A percentile compares a stretch with the other conserved stretches of the same genome.
Conservation (phyloP, 805 yeast genomes). For the Teunomyces gatunensis region DNA sequence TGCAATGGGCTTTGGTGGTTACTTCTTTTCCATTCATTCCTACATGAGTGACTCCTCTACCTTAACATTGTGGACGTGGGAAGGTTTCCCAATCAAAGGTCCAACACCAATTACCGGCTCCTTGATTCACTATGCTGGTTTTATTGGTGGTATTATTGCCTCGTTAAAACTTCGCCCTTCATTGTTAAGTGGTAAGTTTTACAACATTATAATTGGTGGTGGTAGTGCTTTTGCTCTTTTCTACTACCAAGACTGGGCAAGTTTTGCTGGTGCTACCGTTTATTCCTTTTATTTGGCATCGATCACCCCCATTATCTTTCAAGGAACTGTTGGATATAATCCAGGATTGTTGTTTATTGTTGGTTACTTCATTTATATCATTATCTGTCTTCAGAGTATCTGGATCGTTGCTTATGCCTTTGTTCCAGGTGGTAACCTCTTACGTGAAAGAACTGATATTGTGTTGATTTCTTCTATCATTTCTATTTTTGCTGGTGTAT, state of each 20-base stretch:
- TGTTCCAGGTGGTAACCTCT: conserved; percentile 87
- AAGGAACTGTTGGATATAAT: conserved; percentile 51
- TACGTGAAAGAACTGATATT: conserved; percentile 86
- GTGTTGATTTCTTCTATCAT: conserved; percentile 58
- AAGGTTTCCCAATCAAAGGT: conserved; percentile 83
- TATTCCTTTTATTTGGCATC: conserved; percentile 61
- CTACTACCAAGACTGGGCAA: conserved; percentile 61
- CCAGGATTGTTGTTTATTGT: conserved; percentile 54
- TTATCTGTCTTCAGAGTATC: conserved; percentile 75
- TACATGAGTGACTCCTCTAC: conserved; percentile 82
- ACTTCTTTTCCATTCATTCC: conserved; percentile 69
- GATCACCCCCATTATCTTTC: conserved; percentile 58
- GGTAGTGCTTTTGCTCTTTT: conserved; percentile 53
- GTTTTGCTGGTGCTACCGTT: conserved; percentile 69
- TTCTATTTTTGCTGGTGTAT: conserved; percentile 53
- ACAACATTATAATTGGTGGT: conserved; percentile 41
- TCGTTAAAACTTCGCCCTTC: conserved; percentile 23
- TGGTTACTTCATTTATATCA: conserved; percentile 47
- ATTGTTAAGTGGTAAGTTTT: conserved; percentile 22
- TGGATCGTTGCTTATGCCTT: conserved; percentile 99
- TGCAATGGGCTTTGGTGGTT: conserved; percentile 72
- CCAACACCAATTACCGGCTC: conserved; percentile 90
- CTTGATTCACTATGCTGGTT: conserved; percentile 56
- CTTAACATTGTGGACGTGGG: conserved; percentile 94
- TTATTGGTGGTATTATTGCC: conserved; percentile 50